Conservation (phyloP, 75 land plant genomes). For the Selaginella moellendorffii region DNA sequence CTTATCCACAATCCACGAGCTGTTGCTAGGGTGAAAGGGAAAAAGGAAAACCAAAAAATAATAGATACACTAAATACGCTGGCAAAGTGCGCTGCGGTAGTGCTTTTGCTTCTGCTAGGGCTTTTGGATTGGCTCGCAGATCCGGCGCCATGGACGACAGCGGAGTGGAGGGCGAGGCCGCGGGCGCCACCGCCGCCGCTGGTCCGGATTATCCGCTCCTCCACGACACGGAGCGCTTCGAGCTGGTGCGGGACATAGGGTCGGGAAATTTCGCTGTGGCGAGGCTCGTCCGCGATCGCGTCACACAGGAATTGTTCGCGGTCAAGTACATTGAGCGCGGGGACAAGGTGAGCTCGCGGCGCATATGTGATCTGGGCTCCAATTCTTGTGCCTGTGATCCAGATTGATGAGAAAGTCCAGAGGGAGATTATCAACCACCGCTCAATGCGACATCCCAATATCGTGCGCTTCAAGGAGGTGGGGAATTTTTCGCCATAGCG, state of each 20-base stretch:
- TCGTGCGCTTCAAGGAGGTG: conserved; percentile 62
- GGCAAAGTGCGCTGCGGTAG: too few species aligned
- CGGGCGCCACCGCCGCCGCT: too few species aligned
- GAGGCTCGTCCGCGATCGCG: neutral
- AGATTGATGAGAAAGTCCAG: conserved; percentile 58
- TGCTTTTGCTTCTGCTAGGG: too few species aligned
- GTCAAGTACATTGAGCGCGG: neutral
- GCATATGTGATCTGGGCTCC: too few species aligned
- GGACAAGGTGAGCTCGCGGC: neutral
- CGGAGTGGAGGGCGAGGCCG: too few species aligned
- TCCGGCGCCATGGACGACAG: too few species aligned
- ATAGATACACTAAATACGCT: too few species aligned
- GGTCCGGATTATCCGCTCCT: neutral
- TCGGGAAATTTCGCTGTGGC: neutral
- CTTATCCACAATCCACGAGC: too few species aligned
- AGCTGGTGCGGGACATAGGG: neutral
- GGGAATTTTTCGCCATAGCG: neutral
- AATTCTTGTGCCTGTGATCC: too few species aligned
- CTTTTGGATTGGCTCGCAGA: too few species aligned
- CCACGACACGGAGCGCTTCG: neutral
- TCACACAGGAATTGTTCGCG: neutral
- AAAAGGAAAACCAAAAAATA: too few species aligned
- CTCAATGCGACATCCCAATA: conserved; percentile 48
- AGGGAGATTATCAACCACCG: conserved; percentile 62
- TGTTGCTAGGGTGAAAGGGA: too few species aligned